Evolutionary conservation across 2,329 filamentous ascomycete genomes (phyloP), one percentile per base, ranked within the genome.

Genomic region (Plenodomus tracheiphilus): DNA sequence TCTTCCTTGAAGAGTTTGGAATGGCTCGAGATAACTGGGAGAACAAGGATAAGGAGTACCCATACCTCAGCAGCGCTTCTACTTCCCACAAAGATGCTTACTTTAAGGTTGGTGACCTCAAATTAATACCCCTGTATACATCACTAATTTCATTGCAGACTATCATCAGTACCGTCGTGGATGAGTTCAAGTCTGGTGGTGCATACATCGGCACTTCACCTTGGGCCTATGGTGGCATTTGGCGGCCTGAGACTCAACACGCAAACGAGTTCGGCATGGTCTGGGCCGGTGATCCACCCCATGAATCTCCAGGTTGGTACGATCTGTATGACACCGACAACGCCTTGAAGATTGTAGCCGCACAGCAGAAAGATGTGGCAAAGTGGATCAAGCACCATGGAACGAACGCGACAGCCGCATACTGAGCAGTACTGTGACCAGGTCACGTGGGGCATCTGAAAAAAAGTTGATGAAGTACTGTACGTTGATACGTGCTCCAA

Each of bases 1-100:
- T 74, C 2, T 70, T 72, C 39, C 54, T 74, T 3, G 71, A 74
- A 41, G 72, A 74, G 37, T 74, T 74, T 37, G 72, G 72, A 9
- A 73, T 74, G 69, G 71, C 71, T 2, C 55, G 72, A 11, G 65
- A 74, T 46, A 74, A 74, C 28, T 74, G 72, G 72, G 60, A 69
- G 57, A 73, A 74, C 44, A 54, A 53, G 32, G 56, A 61, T 3
- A 66, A 65, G 19, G 69, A 72, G 37, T 74, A 74, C 47, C 60
- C 63, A 2, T 74, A 74, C 37, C 50, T 73, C 10, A 70, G 66
- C 37, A 63, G 56, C 19, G 71, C 71, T 1, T 54, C 53, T 0
- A 74, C 70, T 2, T 62, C 62, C 11, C 65, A 74, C 48, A 74
- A 72, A 49, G 71, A 74, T 43, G 59, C 62, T 2, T 74, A 74